These are phyloP conservation scores for Malassezia nana DNA, from an alignment of 1,284 basidiomycete genomes.

Conservation along the genomic window DNA sequence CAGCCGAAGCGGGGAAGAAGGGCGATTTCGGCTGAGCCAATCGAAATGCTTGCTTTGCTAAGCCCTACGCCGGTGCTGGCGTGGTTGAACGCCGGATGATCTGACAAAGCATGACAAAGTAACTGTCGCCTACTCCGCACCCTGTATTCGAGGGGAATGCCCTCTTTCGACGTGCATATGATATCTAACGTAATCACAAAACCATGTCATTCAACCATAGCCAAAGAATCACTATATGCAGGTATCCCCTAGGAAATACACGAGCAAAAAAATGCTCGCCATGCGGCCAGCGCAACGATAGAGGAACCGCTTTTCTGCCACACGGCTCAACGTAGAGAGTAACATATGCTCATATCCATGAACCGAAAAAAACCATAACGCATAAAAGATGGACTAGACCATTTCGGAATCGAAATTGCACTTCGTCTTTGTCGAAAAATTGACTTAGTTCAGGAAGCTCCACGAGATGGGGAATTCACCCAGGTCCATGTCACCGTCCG, in stretches of 20 bases:
- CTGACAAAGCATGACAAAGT: neutral
- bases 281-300: neutral
- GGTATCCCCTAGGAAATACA: neutral
- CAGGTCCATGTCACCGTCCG: slow-evolving; percentile 36
- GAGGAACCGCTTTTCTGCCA: neutral
- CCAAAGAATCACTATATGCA: neutral
- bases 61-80: neutral
- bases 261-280: no score
- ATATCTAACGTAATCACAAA: no score
- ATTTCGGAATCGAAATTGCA: neutral
- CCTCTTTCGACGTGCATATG: no score
- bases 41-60: neutral
- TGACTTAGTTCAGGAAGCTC: slow-evolving; percentile 17
- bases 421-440: neutral
- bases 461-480: slow-evolving; percentile 42
- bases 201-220: neutral
- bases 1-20: neutral
- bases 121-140: no score
- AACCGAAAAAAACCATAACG: neutral
- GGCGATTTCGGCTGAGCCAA: no score
- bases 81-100: neutral
- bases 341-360: neutral
- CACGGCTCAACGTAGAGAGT: neutral
- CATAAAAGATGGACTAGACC: neutral
- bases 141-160: no score